Evolutionary conservation across 2,329 filamentous ascomycete genomes (phyloP), one percentile per base, ranked within the genome.

Genomic region (Botrytis hyacinthi): DNA sequence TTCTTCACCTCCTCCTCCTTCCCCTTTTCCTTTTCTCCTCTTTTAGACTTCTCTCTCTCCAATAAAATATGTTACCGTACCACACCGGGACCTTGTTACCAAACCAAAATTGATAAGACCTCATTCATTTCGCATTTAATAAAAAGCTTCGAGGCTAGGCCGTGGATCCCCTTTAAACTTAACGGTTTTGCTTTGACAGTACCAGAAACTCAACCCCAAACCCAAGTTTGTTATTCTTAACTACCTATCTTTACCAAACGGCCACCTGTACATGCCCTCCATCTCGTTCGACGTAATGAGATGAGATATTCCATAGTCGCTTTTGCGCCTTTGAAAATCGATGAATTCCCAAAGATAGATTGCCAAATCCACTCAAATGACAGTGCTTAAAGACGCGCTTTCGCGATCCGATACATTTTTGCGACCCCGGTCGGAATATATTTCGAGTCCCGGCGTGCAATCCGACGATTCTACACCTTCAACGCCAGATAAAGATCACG

Each of bases 351-450:
- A 37, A 60, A 29, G 40, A 59, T 68, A 72, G 40, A 68, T 71
- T 57, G 35, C 40, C 40, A 65, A 72, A 72, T 72, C 51, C 35
- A 68, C 51, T 68, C 62, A 73, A 76, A 77, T 77, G 76, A 75
- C 74, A 71, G 66, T 71, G 71, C 71, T 77, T 69, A 71, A 71
- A 67, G 73, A 77, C 76, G 75, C 72, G 71, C 61, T 75, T 40
- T 69, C 75, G 66, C 74, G 73, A 75, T 74, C 76, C 74, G 75
- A 77, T 74, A 75, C 73, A 63, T 72, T 72, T 59, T 70, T 74
- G 54, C 69, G 73, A 75, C 74, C 75, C 74, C 74, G 66, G 73
- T 74, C 75, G n/a, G 71, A 73, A 61, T 69, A 69, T 44, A 62
- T 62, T 42, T 70, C 54, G 54, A 73, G 44, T 54, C 29, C 71